Conservation (phyloP, 2,329 filamentous ascomycete species). For the Diaporthe sp. region DNA sequence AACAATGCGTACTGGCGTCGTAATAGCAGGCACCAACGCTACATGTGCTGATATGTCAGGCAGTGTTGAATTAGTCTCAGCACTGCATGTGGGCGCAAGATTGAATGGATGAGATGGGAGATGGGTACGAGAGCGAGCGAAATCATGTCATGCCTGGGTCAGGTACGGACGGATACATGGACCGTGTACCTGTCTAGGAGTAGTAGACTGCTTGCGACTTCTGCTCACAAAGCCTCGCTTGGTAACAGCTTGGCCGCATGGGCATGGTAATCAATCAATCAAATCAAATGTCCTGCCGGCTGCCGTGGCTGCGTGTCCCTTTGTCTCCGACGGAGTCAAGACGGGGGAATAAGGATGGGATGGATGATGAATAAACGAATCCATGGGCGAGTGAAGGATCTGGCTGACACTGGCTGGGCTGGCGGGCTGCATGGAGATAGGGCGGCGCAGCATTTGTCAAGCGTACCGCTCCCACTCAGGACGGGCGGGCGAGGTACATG, state of each 20-base stretch:
- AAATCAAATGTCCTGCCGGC: constrained; percentile 5
- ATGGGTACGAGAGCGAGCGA: background rate
- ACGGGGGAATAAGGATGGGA: constrained; percentile 26
- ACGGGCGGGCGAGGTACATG: constrained; percentile 36
- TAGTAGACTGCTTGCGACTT: background rate
- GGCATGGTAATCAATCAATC: constrained; percentile 11
- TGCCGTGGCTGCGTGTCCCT: constrained; percentile 20
- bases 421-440: constrained; percentile 28
- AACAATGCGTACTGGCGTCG: constrained; percentile 5
- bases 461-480: constrained; percentile 24
- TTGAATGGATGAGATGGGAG: background rate
- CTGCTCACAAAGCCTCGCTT: constrained; percentile 33
- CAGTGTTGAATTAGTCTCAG: constrained; percentile 1
- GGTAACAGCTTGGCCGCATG: constrained; percentile 23
- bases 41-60: background rate
- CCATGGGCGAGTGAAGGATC: constrained; percentile 22
- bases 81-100: background rate
- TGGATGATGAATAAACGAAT: constrained; percentile 22
- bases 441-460: constrained; percentile 36
- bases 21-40: background rate
- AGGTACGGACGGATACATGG: background rate
- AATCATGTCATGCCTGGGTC: background rate
- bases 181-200: background rate
- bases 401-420: constrained; percentile 20
- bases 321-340: constrained; percentile 32